Conservation (phyloP, 2,329 filamentous ascomycete species). For the Aureobasidium melanogenum region DNA sequence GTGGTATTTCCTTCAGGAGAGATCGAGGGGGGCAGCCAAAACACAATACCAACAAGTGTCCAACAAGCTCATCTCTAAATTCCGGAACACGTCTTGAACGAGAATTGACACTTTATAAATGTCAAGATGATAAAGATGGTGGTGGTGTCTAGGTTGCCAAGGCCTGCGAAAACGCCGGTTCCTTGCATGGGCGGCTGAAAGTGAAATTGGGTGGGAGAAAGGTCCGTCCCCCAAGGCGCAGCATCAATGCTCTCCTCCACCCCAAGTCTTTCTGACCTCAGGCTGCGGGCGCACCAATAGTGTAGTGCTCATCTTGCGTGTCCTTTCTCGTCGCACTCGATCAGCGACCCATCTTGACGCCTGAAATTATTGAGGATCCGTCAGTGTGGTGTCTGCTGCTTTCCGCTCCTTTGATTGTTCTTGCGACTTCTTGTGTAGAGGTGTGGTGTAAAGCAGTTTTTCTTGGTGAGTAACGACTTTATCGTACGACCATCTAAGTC, state of each 20-base stretch:
- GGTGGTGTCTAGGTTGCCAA: neutral
- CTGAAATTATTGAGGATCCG: neutral
- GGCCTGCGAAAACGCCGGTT: neutral
- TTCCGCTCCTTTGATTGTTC: neutral
- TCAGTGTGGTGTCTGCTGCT: neutral
- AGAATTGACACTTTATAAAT: neutral
- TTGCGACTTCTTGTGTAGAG: neutral
- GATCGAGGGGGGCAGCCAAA: neutral
- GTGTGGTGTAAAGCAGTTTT: neutral
- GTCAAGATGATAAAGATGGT: neutral
- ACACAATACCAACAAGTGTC: neutral
- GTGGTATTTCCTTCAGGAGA: neutral
- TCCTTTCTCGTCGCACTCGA: neutral
- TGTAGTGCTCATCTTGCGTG: neutral
- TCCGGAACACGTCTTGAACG: no score
- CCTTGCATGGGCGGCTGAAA: slow-evolving; percentile 3
- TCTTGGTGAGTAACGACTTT: neutral
- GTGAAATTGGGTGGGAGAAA: neutral
- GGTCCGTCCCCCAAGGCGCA: neutral
- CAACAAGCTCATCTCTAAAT: neutral
- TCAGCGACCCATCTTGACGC: neutral
- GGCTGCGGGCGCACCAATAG: neutral
- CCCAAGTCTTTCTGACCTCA: neutral
- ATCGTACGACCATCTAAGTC: neutral
- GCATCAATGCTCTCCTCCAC: neutral